Evolutionary conservation across 2,329 filamentous ascomycete genomes (phyloP), one percentile per base, ranked within the genome.

Genomic region (Verticillium albo-atrum): DNA sequence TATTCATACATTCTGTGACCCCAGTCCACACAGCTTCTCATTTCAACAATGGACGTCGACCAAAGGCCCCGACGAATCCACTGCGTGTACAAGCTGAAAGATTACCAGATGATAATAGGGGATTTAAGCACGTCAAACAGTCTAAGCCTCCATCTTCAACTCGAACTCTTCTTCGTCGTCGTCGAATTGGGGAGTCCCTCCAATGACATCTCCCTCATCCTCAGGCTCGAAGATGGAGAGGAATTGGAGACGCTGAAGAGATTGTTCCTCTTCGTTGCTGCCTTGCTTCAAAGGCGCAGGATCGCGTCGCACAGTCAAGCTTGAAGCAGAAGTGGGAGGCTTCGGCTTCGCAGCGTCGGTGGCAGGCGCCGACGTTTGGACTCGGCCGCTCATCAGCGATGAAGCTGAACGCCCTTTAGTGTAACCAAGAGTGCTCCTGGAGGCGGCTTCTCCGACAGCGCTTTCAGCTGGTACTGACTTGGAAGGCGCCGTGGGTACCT

Each of bases 361-460:
- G 58, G 26, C 59, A 55, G 58, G 59, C 32, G 61, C 52, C 6
- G 63, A 55, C 7, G 66, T 42, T n/a, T 61, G 65, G 27, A 62
- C 56, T 27, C 58, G 59, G n/a, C 57, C 56, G 37, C 51, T 58
- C 65, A 83, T 68, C 50, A 81, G 72, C 0, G 79, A 79, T 1
- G 79, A 81, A 4, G 81, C 77, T 4, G 78, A 78, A 34, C 91
- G 85, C 34, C 93, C 92, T 71, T 89, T 91, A 59, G 85, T 90
- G 71, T 96, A 97, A 17, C 93, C 93, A 50, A 97, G 82, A 0
- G 92, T 97, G 58, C 86, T 93, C 63, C 88, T 86, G 2, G 92
- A 96, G 6, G 86, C 87, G 6, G 84, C 84, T 25, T 84, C 81
- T 1, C 89, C 88, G 12, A 83, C 79, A 9, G 81, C 81, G 63